Evolutionary conservation across 257 asterid species (phyloP), one percentile per base, ranked within the genome.

Genomic region (Lavandula angustifolia): DNA sequence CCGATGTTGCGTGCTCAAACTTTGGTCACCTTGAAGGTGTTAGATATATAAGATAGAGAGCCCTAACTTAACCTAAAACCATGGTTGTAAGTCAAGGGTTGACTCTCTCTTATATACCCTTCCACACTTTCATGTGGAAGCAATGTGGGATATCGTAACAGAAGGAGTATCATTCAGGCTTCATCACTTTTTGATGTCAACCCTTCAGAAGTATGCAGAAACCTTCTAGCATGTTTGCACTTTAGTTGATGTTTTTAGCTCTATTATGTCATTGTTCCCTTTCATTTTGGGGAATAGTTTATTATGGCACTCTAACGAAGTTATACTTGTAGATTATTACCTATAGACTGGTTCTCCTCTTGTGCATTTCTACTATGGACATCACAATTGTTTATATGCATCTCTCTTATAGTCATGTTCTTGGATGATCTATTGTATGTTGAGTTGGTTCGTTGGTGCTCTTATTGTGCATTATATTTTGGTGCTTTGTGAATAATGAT

Each of bases 1-100:
- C 55, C 89, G 73, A 92, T 92, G 98, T 66, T 92, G 78, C 94
- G 98, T 12, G 96, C 97, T 62, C 98, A 92, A 72, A 92, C 98
- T 46, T 78, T 92, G 59, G 97, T 90, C 69, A 94, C 99, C 54
- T 80, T 94, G 43, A 94, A 84, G 82, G 95, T n/a, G n/a, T n/a
- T n/a, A n/a, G n/a, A n/a, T n/a, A n/a, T n/a, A n/a, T n/a, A n/a
- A n/a, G n/a, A n/a, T n/a, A n/a, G n/a, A n/a, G n/a, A n/a, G n/a
- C n/a, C n/a, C n/a, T n/a, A n/a, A n/a, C n/a, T n/a, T n/a, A n/a
- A n/a, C n/a, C n/a, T n/a, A n/a, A n/a, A n/a, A n/a, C n/a, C n/a
- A n/a, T n/a, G n/a, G n/a, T n/a, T n/a, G n/a, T n/a, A n/a, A n/a
- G n/a, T n/a, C n/a, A n/a, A n/a, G n/a, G n/a, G n/a, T n/a, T n/a